Evolutionary conservation across 78 protist species (phyloP).

Genomic region (Guillardia theta): DNA sequence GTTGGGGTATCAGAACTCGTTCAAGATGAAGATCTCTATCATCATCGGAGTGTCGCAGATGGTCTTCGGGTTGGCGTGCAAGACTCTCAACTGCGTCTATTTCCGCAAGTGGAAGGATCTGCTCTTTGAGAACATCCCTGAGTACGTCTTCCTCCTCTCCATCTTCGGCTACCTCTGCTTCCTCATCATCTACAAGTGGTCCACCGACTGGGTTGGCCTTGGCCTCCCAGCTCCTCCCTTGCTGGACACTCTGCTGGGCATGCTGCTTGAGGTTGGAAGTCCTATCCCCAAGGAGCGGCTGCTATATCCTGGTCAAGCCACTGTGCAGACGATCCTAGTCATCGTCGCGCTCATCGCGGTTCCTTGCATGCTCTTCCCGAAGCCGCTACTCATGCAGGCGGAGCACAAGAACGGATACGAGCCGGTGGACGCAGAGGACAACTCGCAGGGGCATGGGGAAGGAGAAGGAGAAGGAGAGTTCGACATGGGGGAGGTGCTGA

Average conservation of each 20-base stretch:
- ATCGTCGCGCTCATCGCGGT: not conserved
- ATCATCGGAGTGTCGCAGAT: conserved; percentile 59
- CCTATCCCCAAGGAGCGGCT: not conserved
- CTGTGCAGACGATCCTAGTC: not conserved
- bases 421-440: not conserved
- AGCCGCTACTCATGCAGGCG: not conserved
- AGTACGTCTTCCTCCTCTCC: conserved; percentile 9
- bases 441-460: not conserved
- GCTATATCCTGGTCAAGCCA: not conserved
- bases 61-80: conserved; percentile 55
- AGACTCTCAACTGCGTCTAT: not conserved
- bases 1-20: conserved; percentile 39
- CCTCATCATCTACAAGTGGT: conserved; percentile 55
- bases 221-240: conserved; percentile 12
- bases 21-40: conserved; percentile 63
- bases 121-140: not conserved
- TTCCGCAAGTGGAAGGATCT: not conserved
- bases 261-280: conserved; percentile 30
- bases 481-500: conserved; percentile 59
- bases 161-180: conserved; percentile 37
- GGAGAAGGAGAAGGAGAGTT: conserved; percentile 39
- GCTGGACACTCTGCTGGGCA: conserved; percentile 42
- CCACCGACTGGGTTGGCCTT: not conserved
- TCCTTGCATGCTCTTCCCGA: not conserved
- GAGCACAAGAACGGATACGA: not conserved